Evolutionary conservation across 2,329 filamentous ascomycete species (phyloP).

Genomic region (Didymella arachidicola): DNA sequence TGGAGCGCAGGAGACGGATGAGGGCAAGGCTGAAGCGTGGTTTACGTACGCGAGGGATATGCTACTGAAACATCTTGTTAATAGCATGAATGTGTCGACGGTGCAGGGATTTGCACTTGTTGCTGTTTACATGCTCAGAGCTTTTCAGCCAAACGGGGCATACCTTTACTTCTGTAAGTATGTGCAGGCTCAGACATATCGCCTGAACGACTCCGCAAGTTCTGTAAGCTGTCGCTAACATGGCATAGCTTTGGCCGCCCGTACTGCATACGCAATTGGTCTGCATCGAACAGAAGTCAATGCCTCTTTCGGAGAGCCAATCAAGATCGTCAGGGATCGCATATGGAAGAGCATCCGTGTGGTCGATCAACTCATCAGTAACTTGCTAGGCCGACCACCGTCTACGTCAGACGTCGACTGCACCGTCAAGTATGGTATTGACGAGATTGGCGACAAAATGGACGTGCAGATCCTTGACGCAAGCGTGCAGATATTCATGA

Average conservation of each 20-base stretch:
- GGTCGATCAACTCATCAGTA: constrained; percentile 61
- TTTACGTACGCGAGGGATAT: constrained; percentile 57
- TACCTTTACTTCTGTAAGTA: constrained; percentile 58
- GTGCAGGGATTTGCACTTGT: constrained; percentile 62
- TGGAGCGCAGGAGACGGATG: constrained; percentile 55
- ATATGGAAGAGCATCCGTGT: constrained; percentile 63
- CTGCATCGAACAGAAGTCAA: constrained; percentile 62
- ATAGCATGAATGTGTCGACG: constrained; percentile 59
- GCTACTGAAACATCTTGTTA: constrained; percentile 56
- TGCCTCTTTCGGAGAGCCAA: constrained; percentile 56
- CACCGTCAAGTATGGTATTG: constrained; percentile 51
- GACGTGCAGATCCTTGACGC: constrained; percentile 43
- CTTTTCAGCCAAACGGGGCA: constrained; percentile 61
- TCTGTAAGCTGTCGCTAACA: background rate
- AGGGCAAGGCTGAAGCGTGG: constrained; percentile 56
- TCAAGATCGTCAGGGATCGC: constrained; percentile 55
- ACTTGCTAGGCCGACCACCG: constrained; percentile 60
- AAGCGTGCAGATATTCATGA: constrained; percentile 57
- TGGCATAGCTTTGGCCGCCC: constrained; percentile 53
- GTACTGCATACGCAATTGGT: constrained; percentile 61
- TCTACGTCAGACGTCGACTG: constrained; percentile 62
- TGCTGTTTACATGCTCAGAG: constrained; percentile 61
- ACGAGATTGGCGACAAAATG: constrained; percentile 22
- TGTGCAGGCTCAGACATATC: background rate
- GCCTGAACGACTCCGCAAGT: no score